Conservation (phyloP, 805 yeast genomes). For the Saturnispora ahearnii region DNA sequence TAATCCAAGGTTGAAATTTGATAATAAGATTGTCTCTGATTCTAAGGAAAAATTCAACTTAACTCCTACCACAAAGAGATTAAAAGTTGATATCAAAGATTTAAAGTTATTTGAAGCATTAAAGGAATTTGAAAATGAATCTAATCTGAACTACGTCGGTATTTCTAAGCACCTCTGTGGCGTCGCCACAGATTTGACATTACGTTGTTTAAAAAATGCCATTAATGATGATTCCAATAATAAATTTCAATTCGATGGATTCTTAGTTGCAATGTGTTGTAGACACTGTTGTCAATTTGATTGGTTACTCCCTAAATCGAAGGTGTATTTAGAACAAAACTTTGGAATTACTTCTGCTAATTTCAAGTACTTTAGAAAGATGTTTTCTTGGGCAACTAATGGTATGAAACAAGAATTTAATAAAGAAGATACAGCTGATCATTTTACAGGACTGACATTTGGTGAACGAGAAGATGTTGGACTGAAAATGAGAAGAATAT, state of each 20-base stretch:
- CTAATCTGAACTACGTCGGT: constrained; percentile 33
- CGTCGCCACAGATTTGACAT: constrained; percentile 82
- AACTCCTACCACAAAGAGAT: constrained; percentile 29
- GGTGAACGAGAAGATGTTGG: constrained; percentile 55
- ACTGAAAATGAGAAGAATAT: constrained; percentile 53
- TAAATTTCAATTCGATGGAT: constrained; percentile 33
- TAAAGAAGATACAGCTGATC: constrained; percentile 33
- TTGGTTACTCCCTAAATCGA: constrained; percentile 43
- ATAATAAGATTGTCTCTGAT: constrained; percentile 56
- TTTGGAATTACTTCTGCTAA: constrained; percentile 28
- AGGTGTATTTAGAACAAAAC: constrained; percentile 28
- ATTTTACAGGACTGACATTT: constrained; percentile 37
- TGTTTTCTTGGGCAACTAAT: constrained; percentile 86
- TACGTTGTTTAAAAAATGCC: constrained; percentile 45
- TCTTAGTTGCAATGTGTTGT: constrained; percentile 87
- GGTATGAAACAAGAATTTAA: constrained; percentile 41
- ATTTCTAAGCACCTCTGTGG: constrained; percentile 90
- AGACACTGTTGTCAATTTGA: constrained; percentile 69
- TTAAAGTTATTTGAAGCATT: constrained; percentile 42
- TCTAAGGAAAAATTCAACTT: constrained; percentile 21
- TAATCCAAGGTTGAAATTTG: constrained; percentile 70
- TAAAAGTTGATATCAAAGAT: constrained; percentile 76
- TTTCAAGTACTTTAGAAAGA: constrained; percentile 38
- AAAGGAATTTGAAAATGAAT: constrained; percentile 15
- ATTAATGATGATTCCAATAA: constrained; percentile 8